Base-by-base conservation (phyloP, 139 green algal species). In the Parachlorella kessleri region DNA sequence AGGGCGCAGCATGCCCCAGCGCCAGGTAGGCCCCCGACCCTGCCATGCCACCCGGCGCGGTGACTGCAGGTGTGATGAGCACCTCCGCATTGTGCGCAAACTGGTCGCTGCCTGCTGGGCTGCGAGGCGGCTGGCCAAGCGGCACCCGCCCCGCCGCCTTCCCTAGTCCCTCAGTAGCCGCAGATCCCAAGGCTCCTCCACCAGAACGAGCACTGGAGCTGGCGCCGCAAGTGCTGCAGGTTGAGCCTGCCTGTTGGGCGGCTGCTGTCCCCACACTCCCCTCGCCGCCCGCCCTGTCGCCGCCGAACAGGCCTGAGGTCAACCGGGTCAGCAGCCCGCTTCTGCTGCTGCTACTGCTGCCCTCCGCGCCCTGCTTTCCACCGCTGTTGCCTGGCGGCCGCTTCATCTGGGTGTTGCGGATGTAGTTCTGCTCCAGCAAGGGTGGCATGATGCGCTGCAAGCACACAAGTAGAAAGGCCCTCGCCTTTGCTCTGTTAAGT, bases 381-480 rank as follows among this genome's bases (percentile, higher is more conserved):
- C n/a, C n/a, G n/a, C n/a, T n/a, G n/a, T n/a, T n/a, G n/a, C n/a
- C n/a, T n/a, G n/a, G n/a, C 28, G 63, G 63, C 63, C 73, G 73
- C 59, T 72, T 79, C 6, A 10, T 35, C 8, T 10, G 2, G 1
- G 78, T 74, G 72, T 76, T 83, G 65, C 73, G 66, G 28, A 65
- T 35, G 66, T 83, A 83, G 66, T 83, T 83, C 40, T 83, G 75
- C 39, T 75, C 54, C 66, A 86, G 78, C 54, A 86, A 54, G 2
- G 55, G 78, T 35, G 81, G 81, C 81, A 86, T 85, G 54, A 86
- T 71, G 41, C 70, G 66, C 55, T 74, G 66, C 66, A 80, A 33
- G 63, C 63, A 68, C 24, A 33, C n/a, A n/a, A n/a, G n/a, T n/a
- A n/a, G n/a, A n/a, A n/a, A n/a, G n/a, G n/a, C n/a, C n/a, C n/a